Percentiles rank a stretch among this genome's conserved stretches.
These are phyloP conservation scores for Pythium angustatum DNA, from an alignment of 352 stramenopile species.

Conservation along the genomic window DNA sequence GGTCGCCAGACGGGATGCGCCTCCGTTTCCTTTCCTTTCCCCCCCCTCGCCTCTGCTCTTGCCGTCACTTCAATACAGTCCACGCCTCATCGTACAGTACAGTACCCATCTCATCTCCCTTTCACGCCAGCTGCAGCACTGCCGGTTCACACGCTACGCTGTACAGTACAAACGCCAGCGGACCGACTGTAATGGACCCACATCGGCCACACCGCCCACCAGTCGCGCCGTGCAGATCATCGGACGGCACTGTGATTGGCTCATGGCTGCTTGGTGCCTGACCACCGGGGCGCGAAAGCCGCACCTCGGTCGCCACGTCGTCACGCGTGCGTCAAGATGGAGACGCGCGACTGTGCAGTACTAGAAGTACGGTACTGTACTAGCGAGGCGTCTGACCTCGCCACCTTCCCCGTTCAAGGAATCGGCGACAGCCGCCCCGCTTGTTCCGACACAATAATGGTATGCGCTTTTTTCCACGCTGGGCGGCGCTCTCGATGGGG, in stretches of 20 bases:
- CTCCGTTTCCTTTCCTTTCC: too few relatives aligned
- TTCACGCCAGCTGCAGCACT: too few relatives aligned
- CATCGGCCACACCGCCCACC: constrained; percentile 1
- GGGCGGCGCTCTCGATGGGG: too few relatives aligned
- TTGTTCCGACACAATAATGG: too few relatives aligned
- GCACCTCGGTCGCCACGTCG: background rate
- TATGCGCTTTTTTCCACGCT: too few relatives aligned
- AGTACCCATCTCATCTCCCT: too few relatives aligned
- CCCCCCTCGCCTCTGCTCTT: background rate
- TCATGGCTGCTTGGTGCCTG: background rate
- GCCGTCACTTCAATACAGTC: background rate
- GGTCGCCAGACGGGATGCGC: background rate
- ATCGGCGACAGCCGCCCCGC: too few relatives aligned
- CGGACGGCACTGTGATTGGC: background rate
- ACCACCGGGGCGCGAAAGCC: background rate
- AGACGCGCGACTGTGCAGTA: too few relatives aligned
- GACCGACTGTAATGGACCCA: background rate
- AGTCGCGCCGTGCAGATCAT: background rate
- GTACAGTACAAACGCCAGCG: background rate
- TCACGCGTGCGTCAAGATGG: background rate
- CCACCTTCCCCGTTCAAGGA: too few relatives aligned
- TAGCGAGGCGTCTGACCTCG: too few relatives aligned
- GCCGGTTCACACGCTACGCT: background rate
- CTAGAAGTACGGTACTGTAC: too few relatives aligned
- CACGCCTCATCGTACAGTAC: background rate